Evolutionary conservation across 352 stramenopile genomes (phyloP).

Genomic region (Globisporangium okanoganense): DNA sequence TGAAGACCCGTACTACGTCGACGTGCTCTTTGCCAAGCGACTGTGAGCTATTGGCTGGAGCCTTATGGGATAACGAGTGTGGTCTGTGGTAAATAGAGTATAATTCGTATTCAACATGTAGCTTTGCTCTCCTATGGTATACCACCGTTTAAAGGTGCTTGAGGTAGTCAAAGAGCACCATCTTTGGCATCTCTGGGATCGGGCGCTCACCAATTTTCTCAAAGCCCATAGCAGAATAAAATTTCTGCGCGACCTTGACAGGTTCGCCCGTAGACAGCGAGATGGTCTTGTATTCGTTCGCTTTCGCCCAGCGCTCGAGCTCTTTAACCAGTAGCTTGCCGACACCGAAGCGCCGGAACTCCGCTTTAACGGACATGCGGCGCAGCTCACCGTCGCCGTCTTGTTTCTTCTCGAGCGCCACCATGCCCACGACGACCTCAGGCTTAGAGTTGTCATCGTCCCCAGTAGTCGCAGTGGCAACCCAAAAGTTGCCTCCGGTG

Average conservation of each 20-base stretch:
- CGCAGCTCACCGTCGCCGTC: conserved; percentile 34
- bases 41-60: conserved; percentile 10
- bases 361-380: conserved; percentile 34
- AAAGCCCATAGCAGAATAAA: conserved; percentile 37
- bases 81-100: neutral
- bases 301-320: conserved; percentile 35
- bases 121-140: neutral
- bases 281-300: conserved; percentile 24
- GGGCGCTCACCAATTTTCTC: conserved; percentile 18
- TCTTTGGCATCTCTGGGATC: conserved; percentile 27
- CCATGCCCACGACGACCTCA: conserved; percentile 29
- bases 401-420: conserved; percentile 30
- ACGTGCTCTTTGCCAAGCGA: conserved; percentile 24
- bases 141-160: conserved; percentile 25
- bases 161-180: conserved; percentile 28
- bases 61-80: neutral
- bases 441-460: neutral
- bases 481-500: conserved; percentile 38
- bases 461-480: conserved; percentile 21
- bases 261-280: conserved; percentile 28
- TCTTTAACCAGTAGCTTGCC: conserved; percentile 33
- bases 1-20: conserved; percentile 24
- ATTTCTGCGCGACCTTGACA: conserved; percentile 25
- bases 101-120: neutral
- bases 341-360: conserved; percentile 36